Percentiles rank a stretch among this genome's conserved stretches.
Conservation (phyloP, 192 early-diverging fungal species). For the Linnemannia zychae region DNA sequence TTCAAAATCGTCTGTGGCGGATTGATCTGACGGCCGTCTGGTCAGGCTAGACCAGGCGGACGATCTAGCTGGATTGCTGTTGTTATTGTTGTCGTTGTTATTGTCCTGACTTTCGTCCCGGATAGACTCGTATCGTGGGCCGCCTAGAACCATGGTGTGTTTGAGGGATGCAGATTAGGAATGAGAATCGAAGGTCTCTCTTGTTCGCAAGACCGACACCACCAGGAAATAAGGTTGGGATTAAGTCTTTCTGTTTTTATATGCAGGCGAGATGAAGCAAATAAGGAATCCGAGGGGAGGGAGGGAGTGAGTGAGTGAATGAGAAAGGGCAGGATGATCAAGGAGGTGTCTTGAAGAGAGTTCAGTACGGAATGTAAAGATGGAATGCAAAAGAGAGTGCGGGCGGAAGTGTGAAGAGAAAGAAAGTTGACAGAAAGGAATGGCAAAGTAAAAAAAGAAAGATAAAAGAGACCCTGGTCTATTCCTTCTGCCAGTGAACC, state of each 20-base stretch:
- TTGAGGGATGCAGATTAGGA: neutral
- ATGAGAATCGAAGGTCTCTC: neutral
- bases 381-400: neutral
- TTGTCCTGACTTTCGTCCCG: constrained; percentile 11
- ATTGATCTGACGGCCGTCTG: constrained; percentile 31
- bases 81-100: neutral
- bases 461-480: neutral
- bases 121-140: constrained; percentile 31
- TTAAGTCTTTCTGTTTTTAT: neutral
- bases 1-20: constrained; percentile 38
- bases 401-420: neutral
- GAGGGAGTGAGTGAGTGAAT: neutral
- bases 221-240: constrained; percentile 2
- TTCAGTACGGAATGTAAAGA: neutral
- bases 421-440: neutral
- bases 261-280: neutral
- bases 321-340: neutral
- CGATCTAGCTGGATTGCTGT: constrained; percentile 13
- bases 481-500: no score
- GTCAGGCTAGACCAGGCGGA: constrained; percentile 38
- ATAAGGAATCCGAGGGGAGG: neutral
- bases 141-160: constrained; percentile 40
- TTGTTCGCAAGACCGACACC: neutral
- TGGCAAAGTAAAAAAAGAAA: neutral
- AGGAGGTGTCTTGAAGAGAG: neutral